Conservation (phyloP, 352 stramenopile genomes). For the Peronospora destructor region DNA sequence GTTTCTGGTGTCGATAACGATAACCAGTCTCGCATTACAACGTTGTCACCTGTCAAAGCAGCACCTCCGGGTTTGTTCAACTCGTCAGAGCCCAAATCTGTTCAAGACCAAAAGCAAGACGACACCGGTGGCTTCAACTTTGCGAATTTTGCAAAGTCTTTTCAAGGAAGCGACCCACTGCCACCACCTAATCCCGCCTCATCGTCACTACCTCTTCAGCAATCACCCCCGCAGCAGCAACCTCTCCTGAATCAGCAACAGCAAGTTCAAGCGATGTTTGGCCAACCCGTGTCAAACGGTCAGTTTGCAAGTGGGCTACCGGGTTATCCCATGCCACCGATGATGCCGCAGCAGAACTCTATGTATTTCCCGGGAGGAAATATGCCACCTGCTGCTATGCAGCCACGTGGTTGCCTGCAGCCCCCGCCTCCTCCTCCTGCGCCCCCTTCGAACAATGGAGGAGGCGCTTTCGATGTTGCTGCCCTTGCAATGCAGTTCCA, state of each 20-base stretch:
- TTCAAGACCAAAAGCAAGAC: constrained; percentile 9
- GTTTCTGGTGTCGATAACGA: not conserved
- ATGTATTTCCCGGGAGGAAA: constrained; percentile 30
- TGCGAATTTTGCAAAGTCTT: constrained; percentile 36
- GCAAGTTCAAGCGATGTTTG: constrained; percentile 20
- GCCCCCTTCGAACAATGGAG: constrained; percentile 15
- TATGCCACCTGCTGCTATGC: constrained; percentile 21
- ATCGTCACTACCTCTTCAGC: constrained; percentile 17
- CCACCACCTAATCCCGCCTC: constrained; percentile 14
- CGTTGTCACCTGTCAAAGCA: constrained; percentile 12
- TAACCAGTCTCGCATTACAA: constrained; percentile 15
- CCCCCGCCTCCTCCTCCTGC: constrained; percentile 24
- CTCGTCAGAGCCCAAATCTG: constrained; percentile 2
- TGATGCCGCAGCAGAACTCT: constrained; percentile 25
- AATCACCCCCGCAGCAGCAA: constrained; percentile 12
- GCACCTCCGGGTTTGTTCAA: constrained; percentile 24
- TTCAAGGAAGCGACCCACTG: constrained; percentile 23
- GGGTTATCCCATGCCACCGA: constrained; percentile 22
- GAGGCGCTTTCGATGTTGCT: constrained; percentile 44
- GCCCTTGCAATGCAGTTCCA: constrained; percentile 82
- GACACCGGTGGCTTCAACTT: constrained; percentile 36
- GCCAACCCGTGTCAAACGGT: constrained; percentile 17
- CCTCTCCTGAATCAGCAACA: constrained; percentile 27
- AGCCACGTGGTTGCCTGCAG: constrained; percentile 23
- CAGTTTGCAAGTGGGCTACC: constrained; percentile 17